phyloP scores from a whole-genome alignment of 306 rosid species.

The Lagenaria siceraria region DNA sequence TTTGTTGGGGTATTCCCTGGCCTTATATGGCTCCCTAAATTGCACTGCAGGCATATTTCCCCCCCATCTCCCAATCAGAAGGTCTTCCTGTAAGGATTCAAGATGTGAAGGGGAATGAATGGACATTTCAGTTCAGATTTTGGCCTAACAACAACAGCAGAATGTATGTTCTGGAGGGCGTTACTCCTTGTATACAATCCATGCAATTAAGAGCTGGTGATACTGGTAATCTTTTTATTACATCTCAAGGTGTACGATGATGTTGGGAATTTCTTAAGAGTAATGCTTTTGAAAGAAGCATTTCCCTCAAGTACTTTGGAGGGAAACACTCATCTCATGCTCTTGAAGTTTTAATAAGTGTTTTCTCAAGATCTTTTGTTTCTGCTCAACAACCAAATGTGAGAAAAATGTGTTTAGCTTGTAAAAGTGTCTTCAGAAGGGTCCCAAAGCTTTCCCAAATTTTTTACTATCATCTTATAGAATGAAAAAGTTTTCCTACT shows the following conservation, averaged over 20 bases:
- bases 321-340: background rate
- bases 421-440: background rate
- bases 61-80: slow-evolving; percentile 80
- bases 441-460: background rate
- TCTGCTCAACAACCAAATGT: background rate
- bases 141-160: slow-evolving; percentile 99
- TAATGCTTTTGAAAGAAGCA: background rate
- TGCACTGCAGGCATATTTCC: slow-evolving; percentile 80
- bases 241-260: background rate
- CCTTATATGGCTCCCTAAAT: background rate
- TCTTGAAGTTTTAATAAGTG: background rate
- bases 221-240: slow-evolving; percentile 52
- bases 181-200: slow-evolving; percentile 96
- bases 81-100: slow-evolving; percentile 81
- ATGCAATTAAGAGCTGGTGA: slow-evolving; percentile 90
- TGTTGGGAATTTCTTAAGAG: background rate
- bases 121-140: slow-evolving; percentile 99
- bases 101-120: slow-evolving; percentile 93
- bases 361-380: background rate
- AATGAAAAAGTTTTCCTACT: background rate
- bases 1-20: background rate
- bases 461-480: background rate
- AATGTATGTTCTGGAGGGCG: slow-evolving; percentile 99
- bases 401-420: background rate
- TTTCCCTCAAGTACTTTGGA: background rate